These are phyloP conservation scores for Colletotrichum sp. DNA, from an alignment of 2,329 filamentous ascomycete species.

Conservation along the genomic window DNA sequence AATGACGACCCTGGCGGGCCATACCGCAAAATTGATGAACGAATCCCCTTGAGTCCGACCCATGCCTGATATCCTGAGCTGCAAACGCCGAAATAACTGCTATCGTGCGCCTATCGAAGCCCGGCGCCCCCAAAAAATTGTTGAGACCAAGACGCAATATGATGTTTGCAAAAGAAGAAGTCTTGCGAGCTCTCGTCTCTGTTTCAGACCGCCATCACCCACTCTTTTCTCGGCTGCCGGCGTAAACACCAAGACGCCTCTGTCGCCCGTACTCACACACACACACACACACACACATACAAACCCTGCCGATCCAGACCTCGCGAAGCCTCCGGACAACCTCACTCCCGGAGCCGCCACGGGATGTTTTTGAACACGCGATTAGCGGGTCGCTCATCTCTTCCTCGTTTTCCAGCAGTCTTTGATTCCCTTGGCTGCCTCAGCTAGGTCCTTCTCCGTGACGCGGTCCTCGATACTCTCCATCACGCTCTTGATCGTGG, in stretches of 20 bases:
- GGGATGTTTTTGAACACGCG: neutral
- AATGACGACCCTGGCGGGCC: neutral
- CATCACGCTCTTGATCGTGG: constrained; percentile 83
- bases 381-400: neutral
- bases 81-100: neutral
- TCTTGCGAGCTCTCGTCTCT: neutral
- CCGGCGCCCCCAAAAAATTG: neutral
- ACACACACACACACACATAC: neutral
- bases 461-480: constrained; percentile 90
- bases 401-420: constrained; percentile 76
- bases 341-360: neutral
- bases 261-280: neutral
- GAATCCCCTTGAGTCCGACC: neutral
- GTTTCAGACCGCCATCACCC: neutral
- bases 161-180: neutral
- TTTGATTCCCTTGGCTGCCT: constrained; percentile 72
- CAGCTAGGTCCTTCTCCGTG: constrained; percentile 79
- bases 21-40: neutral
- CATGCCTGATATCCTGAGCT: constrained; percentile 3
- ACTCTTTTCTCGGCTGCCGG: neutral
- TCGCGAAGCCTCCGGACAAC: too few species aligned
- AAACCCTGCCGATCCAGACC: neutral
- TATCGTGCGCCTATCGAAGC: neutral
- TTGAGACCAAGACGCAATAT: neutral
- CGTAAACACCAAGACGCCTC: neutral